Evolutionary conservation across 2,329 filamentous ascomycete genomes (phyloP), one percentile per base, ranked within the genome.

Genomic region (Apiospora kogelbergensis): DNA sequence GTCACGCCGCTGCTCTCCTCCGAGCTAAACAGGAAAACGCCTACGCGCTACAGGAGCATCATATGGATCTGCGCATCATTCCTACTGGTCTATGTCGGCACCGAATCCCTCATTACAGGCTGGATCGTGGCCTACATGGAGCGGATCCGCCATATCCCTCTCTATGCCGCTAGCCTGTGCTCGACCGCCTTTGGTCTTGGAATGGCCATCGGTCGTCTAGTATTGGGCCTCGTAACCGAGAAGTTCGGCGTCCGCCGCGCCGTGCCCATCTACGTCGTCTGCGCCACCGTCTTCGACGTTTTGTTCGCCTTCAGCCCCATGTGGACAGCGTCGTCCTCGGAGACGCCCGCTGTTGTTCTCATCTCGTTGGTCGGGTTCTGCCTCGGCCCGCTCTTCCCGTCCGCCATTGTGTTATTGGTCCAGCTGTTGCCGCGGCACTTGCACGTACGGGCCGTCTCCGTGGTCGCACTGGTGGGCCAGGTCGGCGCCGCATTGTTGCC

Each of bases 81-180:
- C 71, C 82, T 83, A 68, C 79, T 84, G 11, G 76, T 80, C 5
- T 83, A 84, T 69, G 80, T 84, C 5, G 82, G 82, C 20, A 82
- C 80, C 20, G 83, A 85, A 70, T 78, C 79, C 24, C 80, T 80
- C 0, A 81, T 84, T 0, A 83, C 81, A 2, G 82, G 82, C 41
- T 85, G 83, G 83, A 77, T 84, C 11, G 79, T 84, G 1, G 79
- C 81, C 0, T 85, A 82, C 74, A 84, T 84, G 81, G 74, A 76
- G 4, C 79, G 82, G 2, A 75, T 78, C 17, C 81, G 82, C 5
- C 74, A 80, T 48, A 75, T 78, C 0, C 76, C 80, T 4, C 73
- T 77, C 0, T 79, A 80, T 15, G 70, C 80, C 0, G 78, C 82
- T 6, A 80, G 79, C 10, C 73, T 84, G 0, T 80, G 81, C 11